phyloP scores from a whole-genome alignment of 1,139 yeast species.

The Saccharomyces hybrid region DNA sequence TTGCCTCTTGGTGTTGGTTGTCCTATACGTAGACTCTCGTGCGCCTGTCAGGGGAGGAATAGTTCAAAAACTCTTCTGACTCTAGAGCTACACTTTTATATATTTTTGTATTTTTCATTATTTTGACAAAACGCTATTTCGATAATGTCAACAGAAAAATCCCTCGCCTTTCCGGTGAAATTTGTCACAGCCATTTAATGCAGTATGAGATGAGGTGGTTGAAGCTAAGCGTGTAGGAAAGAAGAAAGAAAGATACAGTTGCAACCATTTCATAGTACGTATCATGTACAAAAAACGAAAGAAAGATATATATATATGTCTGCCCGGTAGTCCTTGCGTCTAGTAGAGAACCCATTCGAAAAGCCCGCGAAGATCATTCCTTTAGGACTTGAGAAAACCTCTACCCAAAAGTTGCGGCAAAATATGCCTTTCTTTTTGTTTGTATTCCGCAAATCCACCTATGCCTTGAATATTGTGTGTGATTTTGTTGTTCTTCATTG shows the following conservation, averaged over 20 bases:
- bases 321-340: background rate
- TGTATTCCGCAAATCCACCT: too few relatives aligned
- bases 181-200: constrained; percentile 1
- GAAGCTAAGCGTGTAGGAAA: background rate
- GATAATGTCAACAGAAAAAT: constrained; percentile 1
- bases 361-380: too few relatives aligned
- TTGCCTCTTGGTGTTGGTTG: constrained; percentile 1
- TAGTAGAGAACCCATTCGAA: too few relatives aligned
- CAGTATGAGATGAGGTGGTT: background rate
- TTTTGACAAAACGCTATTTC: background rate
- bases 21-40: background rate
- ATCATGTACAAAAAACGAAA: background rate
- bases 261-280: background rate
- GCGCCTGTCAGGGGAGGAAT: background rate
- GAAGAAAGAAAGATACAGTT: background rate
- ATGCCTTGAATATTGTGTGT: too few relatives aligned
- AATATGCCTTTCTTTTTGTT: background rate
- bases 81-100: background rate
- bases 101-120: background rate
- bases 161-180: constrained; percentile 1
- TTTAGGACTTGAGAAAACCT: too few relatives aligned
- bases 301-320: background rate
- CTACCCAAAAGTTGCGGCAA: too few relatives aligned
- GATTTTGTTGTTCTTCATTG: too few relatives aligned
- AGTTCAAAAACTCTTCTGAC: too few relatives aligned